phyloP scores from a whole-genome alignment of 176 grass and related monocot genomes.

The Bonia amplexicaulis region DNA sequence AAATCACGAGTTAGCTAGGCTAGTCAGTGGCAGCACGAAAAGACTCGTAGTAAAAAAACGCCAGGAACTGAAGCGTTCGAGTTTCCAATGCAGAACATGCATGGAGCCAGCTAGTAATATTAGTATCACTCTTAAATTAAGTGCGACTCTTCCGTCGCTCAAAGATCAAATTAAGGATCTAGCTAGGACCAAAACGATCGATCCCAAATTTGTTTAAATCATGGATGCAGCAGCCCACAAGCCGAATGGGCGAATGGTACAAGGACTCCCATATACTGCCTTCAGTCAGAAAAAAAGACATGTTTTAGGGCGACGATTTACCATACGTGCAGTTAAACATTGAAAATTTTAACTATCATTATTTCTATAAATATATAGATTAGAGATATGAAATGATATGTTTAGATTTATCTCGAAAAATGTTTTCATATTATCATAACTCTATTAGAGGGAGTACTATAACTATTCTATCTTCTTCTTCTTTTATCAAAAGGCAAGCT shows the following conservation, averaged over 20 bases:
- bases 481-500: too few relatives aligned
- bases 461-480: neutral
- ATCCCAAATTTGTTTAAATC: neutral
- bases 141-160: neutral
- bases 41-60: neutral
- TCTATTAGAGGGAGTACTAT: neutral
- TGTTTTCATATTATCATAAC: too few relatives aligned
- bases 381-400: too few relatives aligned
- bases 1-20: neutral
- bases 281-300: too few relatives aligned
- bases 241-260: neutral
- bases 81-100: neutral
- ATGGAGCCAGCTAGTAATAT: too few relatives aligned
- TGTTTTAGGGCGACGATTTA: too few relatives aligned
- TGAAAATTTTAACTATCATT: fast-evolving
- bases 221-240: neutral
- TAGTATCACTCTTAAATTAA: neutral
- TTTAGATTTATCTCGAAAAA: too few relatives aligned
- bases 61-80: neutral
- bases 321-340: too few relatives aligned
- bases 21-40: neutral
- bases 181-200: neutral
- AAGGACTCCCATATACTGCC: neutral
- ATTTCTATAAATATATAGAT: too few relatives aligned
- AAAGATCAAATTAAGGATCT: slow-evolving; percentile 2